Base-by-base conservation (phyloP, 2,329 filamentous ascomycete species). In the Purpureocillium takamizusanense region DNA sequence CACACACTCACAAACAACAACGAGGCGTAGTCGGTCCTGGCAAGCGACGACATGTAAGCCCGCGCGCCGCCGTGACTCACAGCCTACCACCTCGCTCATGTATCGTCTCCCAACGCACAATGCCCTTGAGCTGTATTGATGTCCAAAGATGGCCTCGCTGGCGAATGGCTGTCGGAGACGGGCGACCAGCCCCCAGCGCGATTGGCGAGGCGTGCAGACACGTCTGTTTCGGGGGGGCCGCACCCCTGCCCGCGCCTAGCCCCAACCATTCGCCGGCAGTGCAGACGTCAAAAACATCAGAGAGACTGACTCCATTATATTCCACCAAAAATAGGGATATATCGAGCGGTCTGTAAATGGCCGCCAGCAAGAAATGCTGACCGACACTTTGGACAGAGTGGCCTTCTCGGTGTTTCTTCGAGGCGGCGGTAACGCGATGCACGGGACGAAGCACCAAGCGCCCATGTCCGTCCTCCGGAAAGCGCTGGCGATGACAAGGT, bases 71-170 rank as follows among this genome's bases (percentile, higher is more conserved):
- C 21, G 21, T 25, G 21, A 25, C 21, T 25, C 21, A 25, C 21
- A 25, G 21, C 6, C 21, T 25, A 25, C 21, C 21, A 25, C 21
- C 6, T 6, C 21, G 21, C 21, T 25, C 21, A 25, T 25, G 21
- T 25, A 10, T 25, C 21, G 21, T 10, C 10, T 25, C 21, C 21
- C 21, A 25, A 25, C 21, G 21, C 21, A 10, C 21, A 25, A 25
- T 5, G 21, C 21, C 21, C 6, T 36, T 31, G 37, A 36, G 41
- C 45, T 49, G 48, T 49, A 43, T 49, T 51, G 47, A 46, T 51
- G 48, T 51, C 48, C 48, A 51, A 51, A 43, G 37, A 35, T 43
- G 37, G 5, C 30, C 35, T 32, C 35, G 40, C 37, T 36, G 38
- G 47, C 43, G 43, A 48, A 50, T 48, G 42, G 37, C 38, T 35